Evolutionary conservation across 352 stramenopile species (phyloP), one percentile per base, ranked within the genome.

Genomic region (Globisporangium carolinianum): DNA sequence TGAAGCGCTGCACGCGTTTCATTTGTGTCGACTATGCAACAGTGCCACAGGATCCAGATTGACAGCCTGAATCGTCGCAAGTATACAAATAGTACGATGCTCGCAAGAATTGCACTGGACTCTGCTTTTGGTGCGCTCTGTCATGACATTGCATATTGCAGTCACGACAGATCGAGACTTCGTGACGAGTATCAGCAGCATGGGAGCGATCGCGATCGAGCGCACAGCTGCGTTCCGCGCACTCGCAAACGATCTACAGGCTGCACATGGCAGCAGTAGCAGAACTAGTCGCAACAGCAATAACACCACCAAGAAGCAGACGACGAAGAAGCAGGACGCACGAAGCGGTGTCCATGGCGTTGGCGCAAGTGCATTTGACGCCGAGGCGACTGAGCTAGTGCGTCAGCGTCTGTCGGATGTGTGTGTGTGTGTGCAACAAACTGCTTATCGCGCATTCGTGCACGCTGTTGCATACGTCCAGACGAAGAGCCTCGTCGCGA

Each of bases 401-500:
- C 52, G 57, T 48, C 17, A 8, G 45, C 35, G 7, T 51, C 24
- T 32, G 24, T 32, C 24, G 24, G 24, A 32, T 32, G 24, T 2
- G 3, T 32, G 2, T 32, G 3, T 37, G 36, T 17, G 36, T 51
- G 37, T 17, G 49, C 36, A 32, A 32, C 24, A 32, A 17, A 12
- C 18, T 35, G 6, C 39, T 32, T 32, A 12, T 32, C 24, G 24
- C 7, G 3, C 5, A 46, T 12, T 38, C 37, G 17, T 17, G n/a
- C 8, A 3, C 47, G 53, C 15, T 1, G n/a, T 4, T 15, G n/a
- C 15, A 47, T 18, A 43, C 10, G 32, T 8, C 15, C 24, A 91
- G 81, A 52, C 71, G 17, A 72, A 74, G 51, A 74, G 67, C 47
- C 51, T 92, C 32, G 35, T 69, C 36, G 71, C 76, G 53, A 56